Conservation (phyloP, 768 basidiomycete species). For the Psilocybe subaeruginosa region DNA sequence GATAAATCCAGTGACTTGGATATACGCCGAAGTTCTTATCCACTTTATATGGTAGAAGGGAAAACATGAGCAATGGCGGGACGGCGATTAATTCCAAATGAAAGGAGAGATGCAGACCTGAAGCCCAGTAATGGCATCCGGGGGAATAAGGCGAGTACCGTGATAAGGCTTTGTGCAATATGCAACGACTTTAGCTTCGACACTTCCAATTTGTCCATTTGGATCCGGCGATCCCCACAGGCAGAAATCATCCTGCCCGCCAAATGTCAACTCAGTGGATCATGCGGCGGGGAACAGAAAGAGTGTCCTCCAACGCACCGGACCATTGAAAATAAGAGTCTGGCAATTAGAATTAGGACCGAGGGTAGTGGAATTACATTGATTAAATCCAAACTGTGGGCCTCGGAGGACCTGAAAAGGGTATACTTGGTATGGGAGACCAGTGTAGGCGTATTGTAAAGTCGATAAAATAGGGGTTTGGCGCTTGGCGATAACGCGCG, state of each 20-base stretch:
- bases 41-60: conserved; percentile 30
- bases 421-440: conserved; percentile 20
- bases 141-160: conserved; percentile 72
- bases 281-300: neutral
- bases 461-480: conserved; percentile 21
- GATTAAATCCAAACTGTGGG: conserved; percentile 67
- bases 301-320: conserved; percentile 31
- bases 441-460: conserved; percentile 16
- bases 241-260: conserved; percentile 56
- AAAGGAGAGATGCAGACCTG: conserved; percentile 39
- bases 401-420: conserved; percentile 31
- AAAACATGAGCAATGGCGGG: conserved; percentile 32
- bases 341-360: conserved; percentile 62
- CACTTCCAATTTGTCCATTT: conserved; percentile 58
- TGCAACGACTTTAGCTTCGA: conserved; percentile 69
- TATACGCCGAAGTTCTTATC: conserved; percentile 20
- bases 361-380: conserved; percentile 70
- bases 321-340: conserved; percentile 58
- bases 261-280: neutral
- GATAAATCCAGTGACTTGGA: conserved; percentile 22
- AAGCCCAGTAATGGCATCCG: conserved; percentile 59
- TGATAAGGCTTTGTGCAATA: conserved; percentile 71
- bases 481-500: conserved; percentile 10
- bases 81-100: conserved; percentile 39
- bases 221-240: conserved; percentile 58